These are phyloP conservation scores for Russula sp. DNA, from an alignment of 768 basidiomycete species.

Conservation along the genomic window DNA sequence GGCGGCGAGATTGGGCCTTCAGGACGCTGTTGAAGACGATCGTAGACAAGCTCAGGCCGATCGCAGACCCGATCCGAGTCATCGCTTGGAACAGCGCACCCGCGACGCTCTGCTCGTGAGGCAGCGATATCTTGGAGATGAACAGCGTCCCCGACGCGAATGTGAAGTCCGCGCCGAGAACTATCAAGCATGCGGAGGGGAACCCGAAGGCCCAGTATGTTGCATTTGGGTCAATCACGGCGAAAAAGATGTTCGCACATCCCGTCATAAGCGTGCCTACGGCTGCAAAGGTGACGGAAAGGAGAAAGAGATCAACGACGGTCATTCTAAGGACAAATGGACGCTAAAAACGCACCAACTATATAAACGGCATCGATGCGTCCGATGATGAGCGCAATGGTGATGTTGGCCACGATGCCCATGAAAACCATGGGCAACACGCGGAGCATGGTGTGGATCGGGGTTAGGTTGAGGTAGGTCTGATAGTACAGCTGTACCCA, in stretches of 20 bases:
- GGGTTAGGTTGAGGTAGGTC: slow-evolving; percentile 47
- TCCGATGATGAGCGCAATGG: slow-evolving; percentile 55
- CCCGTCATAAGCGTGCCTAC: slow-evolving; percentile 55
- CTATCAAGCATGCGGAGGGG: slow-evolving; percentile 55
- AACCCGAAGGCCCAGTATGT: slow-evolving; percentile 76
- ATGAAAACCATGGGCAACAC: slow-evolving; percentile 66
- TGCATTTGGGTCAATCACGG: slow-evolving; percentile 49
- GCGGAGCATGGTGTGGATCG: slow-evolving; percentile 57
- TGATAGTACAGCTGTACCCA: slow-evolving; percentile 71
- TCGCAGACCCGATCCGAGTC: slow-evolving; percentile 66
- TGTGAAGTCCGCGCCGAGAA: slow-evolving; percentile 75
- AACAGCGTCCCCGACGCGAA: slow-evolving; percentile 70
- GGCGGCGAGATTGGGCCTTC: slow-evolving; percentile 28
- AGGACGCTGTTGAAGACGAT: slow-evolving; percentile 60
- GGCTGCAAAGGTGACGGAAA: slow-evolving; percentile 28
- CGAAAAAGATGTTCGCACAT: slow-evolving; percentile 57
- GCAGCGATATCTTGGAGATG: slow-evolving; percentile 58
- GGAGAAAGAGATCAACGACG: neutral
- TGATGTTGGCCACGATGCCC: slow-evolving; percentile 56
- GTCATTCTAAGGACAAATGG: neutral
- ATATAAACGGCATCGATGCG: slow-evolving; percentile 52
- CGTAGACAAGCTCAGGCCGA: slow-evolving; percentile 66
- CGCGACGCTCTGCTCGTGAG: slow-evolving; percentile 69
- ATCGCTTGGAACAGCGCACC: slow-evolving; percentile 77
- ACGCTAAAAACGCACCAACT: slow-evolving; percentile 38